Percentiles rank a stretch among this genome's conserved stretches.
Conservation (phyloP, 2,329 filamentous ascomycete genomes). For the Clonostachys sp. region DNA sequence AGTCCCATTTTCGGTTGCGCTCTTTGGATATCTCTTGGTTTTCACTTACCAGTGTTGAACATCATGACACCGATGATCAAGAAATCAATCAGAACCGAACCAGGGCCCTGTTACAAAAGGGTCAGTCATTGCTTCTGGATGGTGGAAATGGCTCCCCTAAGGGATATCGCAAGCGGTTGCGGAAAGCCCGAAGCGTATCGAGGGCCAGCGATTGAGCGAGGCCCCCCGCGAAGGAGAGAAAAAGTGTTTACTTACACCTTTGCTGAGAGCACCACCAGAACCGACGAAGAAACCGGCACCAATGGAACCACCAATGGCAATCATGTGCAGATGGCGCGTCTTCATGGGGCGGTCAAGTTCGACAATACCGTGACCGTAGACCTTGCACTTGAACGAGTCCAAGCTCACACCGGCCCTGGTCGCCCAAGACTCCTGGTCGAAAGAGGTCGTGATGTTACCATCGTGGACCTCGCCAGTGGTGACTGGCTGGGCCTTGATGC, state of each 20-base stretch:
- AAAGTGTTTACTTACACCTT: slow-evolving; percentile 29
- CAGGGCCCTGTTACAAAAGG: slow-evolving; percentile 18
- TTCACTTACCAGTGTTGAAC: slow-evolving; percentile 35
- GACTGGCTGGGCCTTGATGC: background rate
- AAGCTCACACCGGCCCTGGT: slow-evolving; percentile 30
- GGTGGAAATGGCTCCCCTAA: too few species aligned
- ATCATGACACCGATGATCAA: slow-evolving; percentile 47
- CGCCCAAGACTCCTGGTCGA: slow-evolving; percentile 20
- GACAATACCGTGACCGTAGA: slow-evolving; percentile 21
- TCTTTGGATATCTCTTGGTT: background rate
- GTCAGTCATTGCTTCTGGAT: background rate
- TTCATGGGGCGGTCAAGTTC: slow-evolving; percentile 41
- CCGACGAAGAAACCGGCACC: slow-evolving; percentile 54
- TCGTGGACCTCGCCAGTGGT: slow-evolving; percentile 1
- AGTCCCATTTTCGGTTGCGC: background rate
- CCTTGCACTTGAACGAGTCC: slow-evolving; percentile 28
- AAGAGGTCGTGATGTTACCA: slow-evolving; percentile 4
- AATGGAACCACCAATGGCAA: slow-evolving; percentile 48
- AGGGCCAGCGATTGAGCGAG: background rate
- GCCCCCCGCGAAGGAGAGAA: background rate
- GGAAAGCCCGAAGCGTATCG: background rate
- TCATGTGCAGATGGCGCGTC: slow-evolving; percentile 54
- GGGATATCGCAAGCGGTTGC: background rate
- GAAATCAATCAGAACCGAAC: slow-evolving; percentile 32
- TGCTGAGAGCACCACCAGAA: slow-evolving; percentile 42